Conservation (phyloP, 1,139 yeast species). For the Taphrina pruni region DNA sequence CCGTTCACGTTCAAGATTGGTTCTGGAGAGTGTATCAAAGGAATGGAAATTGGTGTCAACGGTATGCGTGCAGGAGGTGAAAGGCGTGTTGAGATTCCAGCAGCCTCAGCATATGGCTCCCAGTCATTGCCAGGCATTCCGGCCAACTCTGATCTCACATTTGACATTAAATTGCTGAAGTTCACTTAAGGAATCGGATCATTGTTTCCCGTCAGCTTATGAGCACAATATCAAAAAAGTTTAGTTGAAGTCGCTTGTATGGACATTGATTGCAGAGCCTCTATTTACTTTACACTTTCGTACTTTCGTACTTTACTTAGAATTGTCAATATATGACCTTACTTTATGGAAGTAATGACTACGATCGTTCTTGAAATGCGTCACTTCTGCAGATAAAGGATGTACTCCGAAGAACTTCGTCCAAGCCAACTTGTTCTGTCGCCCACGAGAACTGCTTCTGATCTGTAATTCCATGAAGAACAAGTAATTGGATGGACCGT, state of each 20-base stretch:
- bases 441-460: conserved; percentile 32
- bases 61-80: conserved; percentile 99
- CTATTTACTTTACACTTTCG: neutral
- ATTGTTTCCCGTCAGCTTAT: neutral
- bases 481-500: conserved; percentile 34
- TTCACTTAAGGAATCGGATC: conserved; percentile 9
- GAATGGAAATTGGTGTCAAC: conserved; percentile 97
- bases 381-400: conserved; percentile 27
- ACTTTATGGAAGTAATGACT: conserved; percentile 29
- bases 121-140: conserved; percentile 94
- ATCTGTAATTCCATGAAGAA: conserved; percentile 39
- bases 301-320: neutral
- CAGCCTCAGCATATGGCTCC: conserved; percentile 95
- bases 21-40: conserved; percentile 97
- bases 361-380: conserved; percentile 34
- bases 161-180: conserved; percentile 91
- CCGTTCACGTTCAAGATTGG: conserved; percentile 92
- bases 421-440: conserved; percentile 40
- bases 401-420: conserved; percentile 24
- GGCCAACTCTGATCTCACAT: conserved; percentile 92
- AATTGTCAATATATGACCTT: conserved; percentile 7
- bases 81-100: conserved; percentile 95
- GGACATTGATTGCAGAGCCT: too few species aligned
- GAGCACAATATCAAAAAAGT: neutral
- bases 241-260: too few species aligned